A percentile compares a stretch with the other conserved stretches of the same genome.
Evolutionary conservation across 371 early-diverging fungal species (phyloP).

Genomic region (Zychaea mexicana): DNA sequence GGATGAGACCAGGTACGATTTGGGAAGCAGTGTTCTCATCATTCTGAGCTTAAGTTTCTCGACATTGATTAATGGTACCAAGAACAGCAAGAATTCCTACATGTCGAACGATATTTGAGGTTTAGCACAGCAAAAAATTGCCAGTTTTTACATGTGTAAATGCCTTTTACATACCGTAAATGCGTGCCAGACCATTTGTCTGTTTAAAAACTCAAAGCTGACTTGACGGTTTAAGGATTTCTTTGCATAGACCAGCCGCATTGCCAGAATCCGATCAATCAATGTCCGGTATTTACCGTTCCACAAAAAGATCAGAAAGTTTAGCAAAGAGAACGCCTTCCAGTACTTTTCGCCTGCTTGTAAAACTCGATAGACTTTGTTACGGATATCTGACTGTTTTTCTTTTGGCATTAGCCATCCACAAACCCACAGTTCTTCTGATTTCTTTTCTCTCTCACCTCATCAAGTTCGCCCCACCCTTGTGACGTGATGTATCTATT

Average conservation of each 20-base stretch:
- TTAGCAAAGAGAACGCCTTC: constrained; percentile 67
- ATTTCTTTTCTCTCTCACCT: constrained; percentile 32
- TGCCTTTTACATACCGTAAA: constrained; percentile 71
- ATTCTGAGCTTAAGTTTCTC: constrained; percentile 68
- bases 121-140: too few relatives aligned
- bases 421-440: background rate
- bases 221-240: constrained; percentile 78
- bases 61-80: constrained; percentile 84
- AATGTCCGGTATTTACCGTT: constrained; percentile 84
- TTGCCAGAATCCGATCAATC: constrained; percentile 75
- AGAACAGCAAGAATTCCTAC: constrained; percentile 88
- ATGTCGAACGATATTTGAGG: too few relatives aligned
- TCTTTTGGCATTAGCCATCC: background rate
- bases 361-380: constrained; percentile 64
- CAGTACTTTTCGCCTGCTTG: constrained; percentile 70
- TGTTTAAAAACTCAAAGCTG: constrained; percentile 91
- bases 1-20: constrained; percentile 50
- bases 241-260: constrained; percentile 83
- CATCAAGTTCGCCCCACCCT: constrained; percentile 83
- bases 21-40: constrained; percentile 58
- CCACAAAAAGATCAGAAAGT: constrained; percentile 83
- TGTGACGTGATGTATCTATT: constrained; percentile 61
- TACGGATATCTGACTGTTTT: constrained; percentile 50
- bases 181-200: constrained; percentile 94
- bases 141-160: too few relatives aligned